Conservation (phyloP, 2,329 filamentous ascomycete species). For the Pyrenophora tritici-repentis region DNA sequence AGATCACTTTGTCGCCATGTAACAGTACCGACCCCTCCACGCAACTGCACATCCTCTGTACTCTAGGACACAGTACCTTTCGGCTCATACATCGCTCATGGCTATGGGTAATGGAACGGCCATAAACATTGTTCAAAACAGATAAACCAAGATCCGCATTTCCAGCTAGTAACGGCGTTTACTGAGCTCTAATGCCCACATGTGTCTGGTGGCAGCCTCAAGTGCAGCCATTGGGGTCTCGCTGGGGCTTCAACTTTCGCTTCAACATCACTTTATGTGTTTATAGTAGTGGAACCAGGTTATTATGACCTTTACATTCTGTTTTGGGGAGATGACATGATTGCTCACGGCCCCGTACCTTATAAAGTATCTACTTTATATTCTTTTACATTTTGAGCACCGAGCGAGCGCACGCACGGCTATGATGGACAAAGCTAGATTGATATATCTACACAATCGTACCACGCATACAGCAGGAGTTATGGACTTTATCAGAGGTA, state of each 20-base stretch:
- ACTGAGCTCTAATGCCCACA: background rate
- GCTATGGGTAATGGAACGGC: conserved; percentile 7
- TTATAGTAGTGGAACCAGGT: background rate
- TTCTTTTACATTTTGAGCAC: background rate
- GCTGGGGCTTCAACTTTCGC: background rate
- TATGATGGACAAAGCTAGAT: background rate
- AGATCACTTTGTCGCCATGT: conserved; percentile 20
- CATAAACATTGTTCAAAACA: conserved; percentile 22
- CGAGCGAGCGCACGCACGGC: background rate
- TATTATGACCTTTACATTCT: background rate
- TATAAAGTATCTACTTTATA: background rate
- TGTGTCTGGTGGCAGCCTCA: background rate
- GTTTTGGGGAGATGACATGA: background rate
- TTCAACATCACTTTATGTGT: background rate
- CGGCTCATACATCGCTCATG: conserved; percentile 4
- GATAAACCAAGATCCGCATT: conserved; percentile 18
- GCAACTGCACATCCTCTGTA: conserved; percentile 4
- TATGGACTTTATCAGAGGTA: conserved; percentile 4
- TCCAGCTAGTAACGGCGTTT: conserved; percentile 1
- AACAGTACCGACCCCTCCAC: conserved; percentile 19
- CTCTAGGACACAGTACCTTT: conserved; percentile 8
- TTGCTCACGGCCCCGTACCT: background rate
- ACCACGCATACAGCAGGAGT: background rate
- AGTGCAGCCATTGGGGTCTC: background rate
- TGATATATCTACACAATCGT: conserved; percentile 5